These are phyloP conservation scores for Sesbania bispinosa DNA, from an alignment of 306 rosid species.

Conservation along the genomic window DNA sequence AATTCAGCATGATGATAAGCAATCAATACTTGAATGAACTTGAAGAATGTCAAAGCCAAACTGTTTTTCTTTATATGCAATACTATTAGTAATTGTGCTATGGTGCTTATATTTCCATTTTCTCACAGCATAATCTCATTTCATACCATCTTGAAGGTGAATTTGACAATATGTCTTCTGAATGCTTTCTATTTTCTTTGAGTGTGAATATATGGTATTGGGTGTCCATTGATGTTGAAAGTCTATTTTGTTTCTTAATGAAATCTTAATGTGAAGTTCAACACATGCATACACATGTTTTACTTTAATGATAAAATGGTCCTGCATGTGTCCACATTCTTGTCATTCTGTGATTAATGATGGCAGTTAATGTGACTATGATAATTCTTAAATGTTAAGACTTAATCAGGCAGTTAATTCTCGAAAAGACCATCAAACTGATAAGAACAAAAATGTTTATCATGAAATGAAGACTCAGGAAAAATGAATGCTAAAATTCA, in stretches of 20 bases:
- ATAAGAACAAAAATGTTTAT: constrained; percentile 5
- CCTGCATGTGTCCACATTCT: neutral
- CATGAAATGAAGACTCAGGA: constrained; percentile 4
- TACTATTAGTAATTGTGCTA: neutral
- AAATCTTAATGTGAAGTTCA: constrained; percentile 1
- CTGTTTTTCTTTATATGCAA: neutral
- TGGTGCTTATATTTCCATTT: neutral
- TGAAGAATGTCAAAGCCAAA: neutral
- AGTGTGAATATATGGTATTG: neutral
- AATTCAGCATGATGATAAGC: neutral
- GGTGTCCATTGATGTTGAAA: constrained; percentile 5
- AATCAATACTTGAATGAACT: neutral
- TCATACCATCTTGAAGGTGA: neutral
- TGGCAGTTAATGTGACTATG: neutral
- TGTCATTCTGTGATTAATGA: constrained; percentile 6
- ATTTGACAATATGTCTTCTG: neutral
- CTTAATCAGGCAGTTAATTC: constrained; percentile 12
- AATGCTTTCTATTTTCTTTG: neutral
- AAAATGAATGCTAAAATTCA: constrained; percentile 13
- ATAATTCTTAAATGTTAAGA: constrained; percentile 9
- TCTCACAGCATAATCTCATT: neutral
- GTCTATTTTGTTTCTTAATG: neutral
- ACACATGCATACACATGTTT: neutral
- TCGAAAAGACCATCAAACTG: neutral
- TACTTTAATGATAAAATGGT: neutral